These are phyloP conservation scores for Candida ficus DNA, from an alignment of 805 yeast species.

Conservation along the genomic window DNA sequence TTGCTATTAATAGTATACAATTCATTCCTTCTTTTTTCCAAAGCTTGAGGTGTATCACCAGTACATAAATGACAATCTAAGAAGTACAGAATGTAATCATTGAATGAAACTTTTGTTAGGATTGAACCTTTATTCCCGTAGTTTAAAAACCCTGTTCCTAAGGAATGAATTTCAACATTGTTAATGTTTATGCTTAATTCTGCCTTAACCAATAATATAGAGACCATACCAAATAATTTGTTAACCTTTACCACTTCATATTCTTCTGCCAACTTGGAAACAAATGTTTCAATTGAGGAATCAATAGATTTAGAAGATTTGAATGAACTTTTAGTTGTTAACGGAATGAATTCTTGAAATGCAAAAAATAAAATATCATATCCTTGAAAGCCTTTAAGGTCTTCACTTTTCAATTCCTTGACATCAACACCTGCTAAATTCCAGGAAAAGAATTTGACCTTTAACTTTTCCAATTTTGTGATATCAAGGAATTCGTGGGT, in stretches of 20 bases:
- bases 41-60: constrained; percentile 36
- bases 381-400: constrained; percentile 2
- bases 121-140: constrained; percentile 66
- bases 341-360: constrained; percentile 47
- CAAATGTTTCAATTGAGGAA: neutral
- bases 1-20: constrained; percentile 33
- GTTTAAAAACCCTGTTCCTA: constrained; percentile 54
- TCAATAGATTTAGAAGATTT: constrained; percentile 27
- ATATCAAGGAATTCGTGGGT: constrained; percentile 17
- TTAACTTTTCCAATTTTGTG: constrained; percentile 10
- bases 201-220: constrained; percentile 36
- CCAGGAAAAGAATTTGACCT: constrained; percentile 33
- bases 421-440: constrained; percentile 30
- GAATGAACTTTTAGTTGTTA: constrained; percentile 32
- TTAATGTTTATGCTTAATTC: constrained; percentile 34
- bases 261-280: constrained; percentile 7
- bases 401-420: constrained; percentile 16
- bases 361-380: constrained; percentile 37
- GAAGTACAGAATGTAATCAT: constrained; percentile 24
- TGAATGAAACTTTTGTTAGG: constrained; percentile 33
- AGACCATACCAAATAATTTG: constrained; percentile 49
- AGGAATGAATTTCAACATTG: constrained; percentile 33
- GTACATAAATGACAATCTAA: constrained; percentile 52
- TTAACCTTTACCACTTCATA: constrained; percentile 37
- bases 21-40: constrained; percentile 40